Conservation (phyloP, 2,329 filamentous ascomycete genomes). For the Hypoxylon sp. region DNA sequence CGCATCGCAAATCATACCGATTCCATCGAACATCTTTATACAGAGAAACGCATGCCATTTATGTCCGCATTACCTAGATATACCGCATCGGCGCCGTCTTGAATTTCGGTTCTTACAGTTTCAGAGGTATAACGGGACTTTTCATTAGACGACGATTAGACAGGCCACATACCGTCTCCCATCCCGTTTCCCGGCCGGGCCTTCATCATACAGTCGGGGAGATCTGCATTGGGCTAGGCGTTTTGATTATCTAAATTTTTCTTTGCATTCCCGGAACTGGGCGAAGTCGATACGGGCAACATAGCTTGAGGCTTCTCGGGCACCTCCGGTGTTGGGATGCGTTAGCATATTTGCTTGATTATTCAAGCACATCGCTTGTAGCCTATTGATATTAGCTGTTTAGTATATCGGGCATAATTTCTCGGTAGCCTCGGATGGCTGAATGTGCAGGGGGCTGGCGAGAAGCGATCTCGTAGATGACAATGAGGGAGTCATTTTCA, state of each 20-base stretch:
- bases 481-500: not conserved
- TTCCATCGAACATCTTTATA: slow-evolving; percentile 2
- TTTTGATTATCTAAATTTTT: slow-evolving; percentile 16
- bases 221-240: slow-evolving; percentile 37
- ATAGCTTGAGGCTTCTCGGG: slow-evolving; percentile 10
- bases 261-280: slow-evolving; percentile 27
- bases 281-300: slow-evolving; percentile 7
- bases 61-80: slow-evolving; percentile 41
- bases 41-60: slow-evolving; percentile 17
- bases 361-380: not conserved
- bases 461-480: slow-evolving; percentile 5
- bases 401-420: slow-evolving; percentile 14
- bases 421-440: slow-evolving; percentile 8
- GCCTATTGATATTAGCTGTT: slow-evolving; percentile 1
- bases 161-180: slow-evolving; percentile 13
- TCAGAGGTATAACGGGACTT: slow-evolving; percentile 21
- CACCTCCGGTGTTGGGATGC: slow-evolving; percentile 6
- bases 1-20: slow-evolving; percentile 6
- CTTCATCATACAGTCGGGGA: slow-evolving; percentile 9
- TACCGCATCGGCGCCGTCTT: slow-evolving; percentile 21
- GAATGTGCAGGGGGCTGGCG: slow-evolving; percentile 13
- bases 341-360: slow-evolving; percentile 2
- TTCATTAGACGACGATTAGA: slow-evolving; percentile 40
- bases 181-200: slow-evolving; percentile 6
- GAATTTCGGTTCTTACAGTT: slow-evolving; percentile 4